phyloP scores from a whole-genome alignment of 352 stramenopile species.

The Thalassiosira exigua region DNA sequence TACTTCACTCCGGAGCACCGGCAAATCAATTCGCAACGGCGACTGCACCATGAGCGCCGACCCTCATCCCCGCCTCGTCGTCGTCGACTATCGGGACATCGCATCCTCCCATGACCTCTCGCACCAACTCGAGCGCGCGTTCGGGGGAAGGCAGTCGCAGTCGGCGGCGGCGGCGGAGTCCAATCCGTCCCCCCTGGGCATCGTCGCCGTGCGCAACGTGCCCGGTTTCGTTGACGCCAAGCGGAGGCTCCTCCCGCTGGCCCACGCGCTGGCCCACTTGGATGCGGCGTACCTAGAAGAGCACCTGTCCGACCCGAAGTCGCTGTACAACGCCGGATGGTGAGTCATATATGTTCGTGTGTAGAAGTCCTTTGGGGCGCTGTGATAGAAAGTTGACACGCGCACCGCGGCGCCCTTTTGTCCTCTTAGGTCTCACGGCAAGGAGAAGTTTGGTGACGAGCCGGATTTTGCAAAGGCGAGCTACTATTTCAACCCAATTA shows the following conservation, averaged over 20 bases:
- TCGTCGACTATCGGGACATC: constrained; percentile 62
- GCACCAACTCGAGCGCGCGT: constrained; percentile 55
- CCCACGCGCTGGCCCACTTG: constrained; percentile 86
- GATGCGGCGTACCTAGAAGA: constrained; percentile 85
- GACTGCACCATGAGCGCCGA: constrained; percentile 1
- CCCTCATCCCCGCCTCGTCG: constrained; percentile 37
- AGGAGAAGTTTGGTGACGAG: constrained; percentile 90
- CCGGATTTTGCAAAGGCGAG: constrained; percentile 94
- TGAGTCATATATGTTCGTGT: no score
- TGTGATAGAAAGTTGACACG: no score
- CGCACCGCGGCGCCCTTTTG: no score
- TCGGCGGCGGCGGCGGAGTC: not conserved
- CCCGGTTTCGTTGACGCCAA: constrained; percentile 81
- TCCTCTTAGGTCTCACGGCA: constrained; percentile 87
- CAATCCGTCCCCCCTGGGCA: constrained; percentile 53
- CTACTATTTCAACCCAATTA: constrained; percentile 97
- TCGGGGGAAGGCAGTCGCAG: constrained; percentile 42
- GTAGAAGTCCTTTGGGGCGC: no score
- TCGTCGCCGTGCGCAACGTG: constrained; percentile 83
- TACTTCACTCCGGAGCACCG: no score
- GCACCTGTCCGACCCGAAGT: constrained; percentile 87
- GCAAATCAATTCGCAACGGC: not conserved
- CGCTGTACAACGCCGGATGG: constrained; percentile 95
- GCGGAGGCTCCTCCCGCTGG: constrained; percentile 84
- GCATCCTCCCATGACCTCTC: constrained; percentile 34